These are phyloP conservation scores for Massarina eburnea DNA, from an alignment of 2,329 filamentous ascomycete species.

Conservation along the genomic window DNA sequence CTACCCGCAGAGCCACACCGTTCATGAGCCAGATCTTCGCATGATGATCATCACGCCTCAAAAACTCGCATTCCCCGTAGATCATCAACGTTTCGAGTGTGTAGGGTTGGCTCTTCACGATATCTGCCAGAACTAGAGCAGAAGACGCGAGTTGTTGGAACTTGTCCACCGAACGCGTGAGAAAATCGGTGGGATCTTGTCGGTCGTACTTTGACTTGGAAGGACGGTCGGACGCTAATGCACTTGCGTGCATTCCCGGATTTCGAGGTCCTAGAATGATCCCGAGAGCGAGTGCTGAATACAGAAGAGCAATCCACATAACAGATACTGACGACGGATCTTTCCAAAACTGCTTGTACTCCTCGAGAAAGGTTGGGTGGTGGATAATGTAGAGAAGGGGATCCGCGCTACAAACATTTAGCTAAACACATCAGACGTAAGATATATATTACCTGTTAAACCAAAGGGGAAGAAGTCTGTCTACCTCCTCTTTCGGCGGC, in stretches of 20 bases:
- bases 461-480: conserved; percentile 26
- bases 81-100: conserved; percentile 20
- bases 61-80: conserved; percentile 20
- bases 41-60: conserved; percentile 22
- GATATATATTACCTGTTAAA: conserved; percentile 16
- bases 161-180: conserved; percentile 11
- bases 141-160: conserved; percentile 28
- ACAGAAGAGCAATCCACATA: conserved; percentile 25
- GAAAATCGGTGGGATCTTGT: conserved; percentile 7
- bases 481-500: conserved; percentile 28
- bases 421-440: neutral
- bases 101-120: conserved; percentile 24
- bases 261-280: conserved; percentile 27
- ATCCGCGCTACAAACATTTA: conserved; percentile 12
- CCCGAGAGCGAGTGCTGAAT: conserved; percentile 19
- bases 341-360: conserved; percentile 27
- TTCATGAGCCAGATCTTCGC: conserved; percentile 27
- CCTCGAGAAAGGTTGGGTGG: conserved; percentile 23
- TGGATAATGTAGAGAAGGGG: conserved; percentile 27
- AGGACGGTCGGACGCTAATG: conserved; percentile 8
- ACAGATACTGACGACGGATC: conserved; percentile 15
- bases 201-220: conserved; percentile 6
- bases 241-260: conserved; percentile 19
- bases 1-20: conserved; percentile 23
- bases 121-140: conserved; percentile 27